Base-by-base conservation (phyloP, 306 rosid genomes). In the Quercus variabilis region DNA sequence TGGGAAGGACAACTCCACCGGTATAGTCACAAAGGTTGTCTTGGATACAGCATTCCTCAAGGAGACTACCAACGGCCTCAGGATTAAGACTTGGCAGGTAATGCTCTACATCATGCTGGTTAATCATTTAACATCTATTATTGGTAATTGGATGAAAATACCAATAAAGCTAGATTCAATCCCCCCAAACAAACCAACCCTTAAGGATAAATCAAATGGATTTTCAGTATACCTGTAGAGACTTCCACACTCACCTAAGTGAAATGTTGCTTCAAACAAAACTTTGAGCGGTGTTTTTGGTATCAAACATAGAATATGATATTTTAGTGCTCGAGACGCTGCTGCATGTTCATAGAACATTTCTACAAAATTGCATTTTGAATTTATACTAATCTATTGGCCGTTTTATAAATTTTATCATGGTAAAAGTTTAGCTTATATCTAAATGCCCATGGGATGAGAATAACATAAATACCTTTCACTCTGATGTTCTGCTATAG, bases 71-170 rank as follows among this genome's bases (percentile, higher is more conserved):
- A 96, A 96, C 69, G 99, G 99, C 74, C 77, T 96, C 85, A 88
- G 99, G 84, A 93, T 96, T 63, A 96, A 96, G 84, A 96, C 99
- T 54, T 96, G 98, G 98, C 99, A 96, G 99, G 99, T 93, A 79
- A 6, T 43, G 12, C 72, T 82, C 49, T 21, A 51, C 13, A 46
- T 69, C 51, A 9, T 19, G 17, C 69, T 65, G 51, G 49, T 11
- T 65, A 65, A 31, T 30, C 13, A 31, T 15, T 30, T 65, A 17
- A 31, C 11, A 65, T 23, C 3, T 0, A 33, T 33, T 3, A 31
- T 67, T 33, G 23, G 15, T 10, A 35, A n/a, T 35, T n/a, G 17
- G 7, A 63, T 26, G 20, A 28, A 63, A 49, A 10, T 49, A 49
- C 54, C 54, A 49, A 49, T 12, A 10, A 49, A 49, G 54, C 54